Conservation (phyloP, 441 rosid species). For the Mallotus repandus region DNA sequence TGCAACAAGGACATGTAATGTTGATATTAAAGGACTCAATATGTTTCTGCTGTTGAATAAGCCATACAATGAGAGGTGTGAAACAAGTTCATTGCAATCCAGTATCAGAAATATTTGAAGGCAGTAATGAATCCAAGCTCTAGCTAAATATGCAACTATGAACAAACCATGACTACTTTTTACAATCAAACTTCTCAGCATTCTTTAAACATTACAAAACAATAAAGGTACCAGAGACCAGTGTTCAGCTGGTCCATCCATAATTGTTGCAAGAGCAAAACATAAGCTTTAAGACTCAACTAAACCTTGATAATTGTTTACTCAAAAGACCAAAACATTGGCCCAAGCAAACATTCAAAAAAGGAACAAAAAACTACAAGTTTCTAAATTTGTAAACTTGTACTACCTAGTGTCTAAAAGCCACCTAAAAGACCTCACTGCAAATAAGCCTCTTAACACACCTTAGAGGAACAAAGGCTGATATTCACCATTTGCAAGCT, state of each 20-base stretch:
- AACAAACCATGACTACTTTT: too few relatives aligned
- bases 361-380: not conserved
- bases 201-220: too few relatives aligned
- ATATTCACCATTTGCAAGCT: constrained; percentile 84
- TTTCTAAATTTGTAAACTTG: not conserved
- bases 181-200: too few relatives aligned
- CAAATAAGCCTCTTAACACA: not conserved
- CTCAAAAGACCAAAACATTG: constrained; percentile 2
- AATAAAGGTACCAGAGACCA: not conserved
- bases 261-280: not conserved
- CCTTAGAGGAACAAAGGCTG: constrained; percentile 64
- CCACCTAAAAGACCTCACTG: not conserved
- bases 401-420: constrained; percentile 11
- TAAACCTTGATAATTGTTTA: constrained; percentile 3
- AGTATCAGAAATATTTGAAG: too few relatives aligned
- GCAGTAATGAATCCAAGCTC: too few relatives aligned
- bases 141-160: too few relatives aligned
- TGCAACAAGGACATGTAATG: not conserved
- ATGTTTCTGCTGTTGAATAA: not conserved
- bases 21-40: not conserved
- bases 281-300: constrained; percentile 4
- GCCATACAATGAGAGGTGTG: too few relatives aligned
- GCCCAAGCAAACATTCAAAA: constrained; percentile 6
- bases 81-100: too few relatives aligned
- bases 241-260: not conserved